These are phyloP conservation scores for Sclerotinia minor DNA, from an alignment of 2,329 filamentous ascomycete species.

Conservation along the genomic window DNA sequence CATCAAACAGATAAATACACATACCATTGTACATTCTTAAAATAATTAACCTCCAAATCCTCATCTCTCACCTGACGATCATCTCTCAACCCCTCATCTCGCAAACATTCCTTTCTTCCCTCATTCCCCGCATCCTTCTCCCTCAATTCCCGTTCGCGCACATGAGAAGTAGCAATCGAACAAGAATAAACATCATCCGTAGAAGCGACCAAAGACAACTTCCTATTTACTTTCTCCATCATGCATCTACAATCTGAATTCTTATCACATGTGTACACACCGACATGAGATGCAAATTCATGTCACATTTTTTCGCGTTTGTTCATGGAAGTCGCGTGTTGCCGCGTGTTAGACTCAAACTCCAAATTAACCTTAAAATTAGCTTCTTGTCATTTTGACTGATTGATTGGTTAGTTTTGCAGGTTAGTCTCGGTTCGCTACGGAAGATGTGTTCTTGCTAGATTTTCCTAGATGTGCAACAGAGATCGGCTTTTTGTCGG, in stretches of 20 bases:
- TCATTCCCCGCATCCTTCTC: neutral
- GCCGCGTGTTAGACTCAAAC: neutral
- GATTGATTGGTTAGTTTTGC: neutral
- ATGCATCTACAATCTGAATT: neutral
- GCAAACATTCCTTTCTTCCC: neutral
- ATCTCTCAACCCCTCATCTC: neutral
- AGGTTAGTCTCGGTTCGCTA: neutral
- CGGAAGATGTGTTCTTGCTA: neutral
- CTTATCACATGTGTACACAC: neutral
- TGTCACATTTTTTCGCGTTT: neutral
- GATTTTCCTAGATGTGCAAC: constrained; percentile 2
- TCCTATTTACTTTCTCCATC: constrained; percentile 31
- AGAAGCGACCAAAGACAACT: constrained; percentile 37
- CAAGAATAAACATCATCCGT: constrained; percentile 38
- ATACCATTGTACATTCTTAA: constrained; percentile 43
- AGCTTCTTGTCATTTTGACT: neutral
- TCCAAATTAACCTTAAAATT: neutral
- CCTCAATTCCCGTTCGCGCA: constrained; percentile 32
- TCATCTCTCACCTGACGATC: constrained; percentile 22
- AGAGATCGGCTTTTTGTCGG: neutral
- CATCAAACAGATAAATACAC: neutral
- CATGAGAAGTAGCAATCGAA: constrained; percentile 36
- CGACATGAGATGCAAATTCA: neutral
- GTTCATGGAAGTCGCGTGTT: neutral
- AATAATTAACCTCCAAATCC: constrained; percentile 40